Evolutionary conservation across 768 basidiomycete genomes (phyloP), one percentile per base, ranked within the genome.

Genomic region (Termitomyces sp.): DNA sequence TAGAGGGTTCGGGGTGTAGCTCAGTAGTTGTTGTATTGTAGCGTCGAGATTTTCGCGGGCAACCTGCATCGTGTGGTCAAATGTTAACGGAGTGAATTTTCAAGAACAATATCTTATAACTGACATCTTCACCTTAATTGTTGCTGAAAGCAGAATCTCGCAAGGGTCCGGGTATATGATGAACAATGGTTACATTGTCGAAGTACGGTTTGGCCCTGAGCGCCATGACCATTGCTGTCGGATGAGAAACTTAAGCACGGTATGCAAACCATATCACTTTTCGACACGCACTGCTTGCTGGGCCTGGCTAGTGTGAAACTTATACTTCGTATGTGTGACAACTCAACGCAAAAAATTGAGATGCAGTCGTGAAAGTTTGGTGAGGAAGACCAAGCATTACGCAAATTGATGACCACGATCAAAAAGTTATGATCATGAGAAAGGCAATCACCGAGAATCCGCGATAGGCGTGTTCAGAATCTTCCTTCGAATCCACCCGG

Each of bases 1-100:
- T 14, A 51, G 47, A 20, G 29, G 9, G 5, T 51, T 42, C 26
- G 56, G 56, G 12, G 27, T 51, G 29, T 57, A 43, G 10, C n/a
- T 24, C 22, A 57, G 18, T 27, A 57, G 18, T 57, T 32, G 20
- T 29, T 57, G 48, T 7, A 57, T 57, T n/a, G 49, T 24, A 44
- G 42, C 5, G 20, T 57, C 43, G 20, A 57, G 56, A 44, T 57
- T 57, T 51, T 57, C 43, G 37, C 56, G 56, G 16, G 49, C 48
- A 42, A 57, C 48, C 56, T 56, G 56, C 56, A 56, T 56, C 46
- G 18, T 24, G 18, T 22, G 8, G 3, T 22, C 48, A 50, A 34
- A 49, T n/a, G n/a, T n/a, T n/a, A n/a, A n/a, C 16, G 34, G 10
- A 24, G 18, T 37, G 16, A 36, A 12, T 26, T 50, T 37, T n/a